Percentiles rank a stretch among this genome's conserved stretches.
These are phyloP conservation scores for Hymenotorrendiella dingleyae DNA, from an alignment of 2,329 filamentous ascomycete genomes.

Conservation along the genomic window DNA sequence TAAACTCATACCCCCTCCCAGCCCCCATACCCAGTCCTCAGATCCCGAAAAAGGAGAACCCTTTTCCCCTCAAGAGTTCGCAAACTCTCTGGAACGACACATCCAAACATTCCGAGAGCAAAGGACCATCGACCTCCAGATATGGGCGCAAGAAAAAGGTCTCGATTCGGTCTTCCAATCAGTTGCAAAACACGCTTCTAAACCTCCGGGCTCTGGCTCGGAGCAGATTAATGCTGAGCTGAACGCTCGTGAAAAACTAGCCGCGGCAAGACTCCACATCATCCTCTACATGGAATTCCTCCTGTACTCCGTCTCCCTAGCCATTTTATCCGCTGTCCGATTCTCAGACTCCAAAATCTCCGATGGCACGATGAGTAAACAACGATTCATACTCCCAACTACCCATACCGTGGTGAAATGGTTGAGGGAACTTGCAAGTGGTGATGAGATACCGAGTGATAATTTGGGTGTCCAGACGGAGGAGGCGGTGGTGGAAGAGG, in stretches of 20 bases:
- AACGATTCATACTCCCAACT: conserved; percentile 56
- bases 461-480: conserved; percentile 42
- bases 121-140: conserved; percentile 41
- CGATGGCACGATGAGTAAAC: conserved; percentile 56
- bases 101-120: conserved; percentile 47
- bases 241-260: conserved; percentile 7
- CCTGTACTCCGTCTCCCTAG: conserved; percentile 48
- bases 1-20: conserved; percentile 43
- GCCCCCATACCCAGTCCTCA: conserved; percentile 9
- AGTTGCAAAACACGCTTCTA: conserved; percentile 2
- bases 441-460: conserved; percentile 47
- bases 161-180: conserved; percentile 23
- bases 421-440: conserved; percentile 45
- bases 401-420: conserved; percentile 57
- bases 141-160: conserved; percentile 41
- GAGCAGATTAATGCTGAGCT: conserved; percentile 41
- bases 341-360: conserved; percentile 56
- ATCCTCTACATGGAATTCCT: conserved; percentile 66
- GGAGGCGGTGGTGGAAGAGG: conserved; percentile 42
- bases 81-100: conserved; percentile 38
- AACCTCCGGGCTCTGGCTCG: conserved; percentile 36
- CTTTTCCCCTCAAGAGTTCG: conserved; percentile 37
- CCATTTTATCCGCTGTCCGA: conserved; percentile 54
- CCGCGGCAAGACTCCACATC: conserved; percentile 53
- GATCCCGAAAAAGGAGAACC: conserved; percentile 47